A percentile compares a stretch with the other conserved stretches of the same genome.
phyloP scores from a whole-genome alignment of 129 eudicot genomes.

The Dittrichia graveolens region DNA sequence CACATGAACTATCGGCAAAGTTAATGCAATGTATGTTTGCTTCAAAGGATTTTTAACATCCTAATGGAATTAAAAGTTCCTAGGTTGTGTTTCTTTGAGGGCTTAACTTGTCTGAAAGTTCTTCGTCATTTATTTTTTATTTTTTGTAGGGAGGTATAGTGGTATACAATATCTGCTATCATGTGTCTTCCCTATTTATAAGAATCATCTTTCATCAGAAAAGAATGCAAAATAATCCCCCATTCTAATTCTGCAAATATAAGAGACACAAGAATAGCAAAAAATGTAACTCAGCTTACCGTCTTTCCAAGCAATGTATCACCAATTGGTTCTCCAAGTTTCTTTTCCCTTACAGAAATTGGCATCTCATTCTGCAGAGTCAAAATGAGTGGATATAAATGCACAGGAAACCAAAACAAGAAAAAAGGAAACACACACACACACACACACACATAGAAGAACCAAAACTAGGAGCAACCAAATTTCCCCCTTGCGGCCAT shows the following conservation, averaged over 20 bases:
- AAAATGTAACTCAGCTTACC: slow-evolving; percentile 39
- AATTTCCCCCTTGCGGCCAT: not conserved
- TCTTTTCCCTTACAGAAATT: slow-evolving; percentile 59
- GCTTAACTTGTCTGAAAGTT: not conserved
- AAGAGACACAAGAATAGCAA: not conserved
- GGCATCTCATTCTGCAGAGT: slow-evolving; percentile 69
- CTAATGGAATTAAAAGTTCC: not conserved
- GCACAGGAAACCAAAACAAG: not conserved
- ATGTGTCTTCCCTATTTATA: not conserved
- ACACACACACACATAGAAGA: not conserved
- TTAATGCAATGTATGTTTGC: no score
- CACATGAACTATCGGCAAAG: not conserved
- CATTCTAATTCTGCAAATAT: slow-evolving; percentile 1
- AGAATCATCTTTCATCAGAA: not conserved
- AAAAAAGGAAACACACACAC: not conserved
- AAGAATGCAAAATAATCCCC: slow-evolving; percentile 14
- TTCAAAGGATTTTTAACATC: not conserved
- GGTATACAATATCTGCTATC: slow-evolving; percentile 5
- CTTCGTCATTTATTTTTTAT: not conserved
- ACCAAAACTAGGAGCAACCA: not conserved
- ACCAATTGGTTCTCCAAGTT: slow-evolving; percentile 78
- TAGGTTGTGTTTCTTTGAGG: not conserved
- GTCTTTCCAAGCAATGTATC: slow-evolving; percentile 78
- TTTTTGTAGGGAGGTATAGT: slow-evolving; percentile 3
- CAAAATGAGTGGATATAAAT: not conserved